Evolutionary conservation across 2,329 filamentous ascomycete genomes (phyloP).

Genomic region (Hymenoscyphus infarciens): DNA sequence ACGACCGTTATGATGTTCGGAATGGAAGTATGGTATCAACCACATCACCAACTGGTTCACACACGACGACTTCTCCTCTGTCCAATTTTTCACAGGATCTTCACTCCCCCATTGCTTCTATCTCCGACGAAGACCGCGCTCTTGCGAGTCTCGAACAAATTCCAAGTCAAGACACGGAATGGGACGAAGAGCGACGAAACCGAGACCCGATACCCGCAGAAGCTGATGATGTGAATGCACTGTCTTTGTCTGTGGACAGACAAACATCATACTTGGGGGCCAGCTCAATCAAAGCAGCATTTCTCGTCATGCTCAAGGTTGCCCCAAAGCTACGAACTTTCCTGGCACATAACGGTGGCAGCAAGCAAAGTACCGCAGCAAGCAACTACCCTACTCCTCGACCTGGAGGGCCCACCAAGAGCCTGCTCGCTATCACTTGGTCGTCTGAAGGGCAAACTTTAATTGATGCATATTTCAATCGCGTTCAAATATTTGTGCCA

Average conservation of each 20-base stretch:
- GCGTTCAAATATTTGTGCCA: slow-evolving; percentile 68
- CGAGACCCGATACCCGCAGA: slow-evolving; percentile 57
- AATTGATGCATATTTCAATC: slow-evolving; percentile 73
- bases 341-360: slow-evolving; percentile 36
- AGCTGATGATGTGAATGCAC: slow-evolving; percentile 67
- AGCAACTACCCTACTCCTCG: slow-evolving; percentile 31
- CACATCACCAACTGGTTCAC: slow-evolving; percentile 50
- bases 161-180: slow-evolving; percentile 59
- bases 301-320: slow-evolving; percentile 61
- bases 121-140: slow-evolving; percentile 43
- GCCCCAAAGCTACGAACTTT: slow-evolving; percentile 48
- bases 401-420: slow-evolving; percentile 36
- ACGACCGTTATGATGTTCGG: slow-evolving; percentile 33
- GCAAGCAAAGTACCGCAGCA: slow-evolving; percentile 21
- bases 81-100: slow-evolving; percentile 43
- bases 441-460: slow-evolving; percentile 64
- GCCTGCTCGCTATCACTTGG: slow-evolving; percentile 45
- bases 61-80: slow-evolving; percentile 43
- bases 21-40: slow-evolving; percentile 35
- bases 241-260: slow-evolving; percentile 56
- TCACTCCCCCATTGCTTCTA: slow-evolving; percentile 48
- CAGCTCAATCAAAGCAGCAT: slow-evolving; percentile 70
- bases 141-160: slow-evolving; percentile 62
- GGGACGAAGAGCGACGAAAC: slow-evolving; percentile 60
- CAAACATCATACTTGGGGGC: slow-evolving; percentile 67